Conservation (phyloP, 805 yeast species). For the Candida ficus region DNA sequence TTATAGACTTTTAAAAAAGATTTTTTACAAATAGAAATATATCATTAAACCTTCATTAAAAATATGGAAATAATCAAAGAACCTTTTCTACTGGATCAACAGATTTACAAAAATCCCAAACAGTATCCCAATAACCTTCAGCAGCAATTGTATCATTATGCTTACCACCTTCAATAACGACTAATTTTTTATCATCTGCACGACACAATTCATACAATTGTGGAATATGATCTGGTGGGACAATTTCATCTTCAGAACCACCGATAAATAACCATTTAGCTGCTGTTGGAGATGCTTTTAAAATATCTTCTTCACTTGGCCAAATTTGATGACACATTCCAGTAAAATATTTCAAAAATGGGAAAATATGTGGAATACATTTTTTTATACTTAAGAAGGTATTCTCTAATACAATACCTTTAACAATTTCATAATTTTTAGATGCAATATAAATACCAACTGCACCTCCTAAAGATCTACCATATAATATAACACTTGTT, state of each 20-base stretch:
- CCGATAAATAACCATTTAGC: slow-evolving; percentile 63
- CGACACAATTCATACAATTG: slow-evolving; percentile 48
- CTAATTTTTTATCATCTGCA: slow-evolving; percentile 45
- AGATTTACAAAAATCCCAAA: slow-evolving; percentile 48
- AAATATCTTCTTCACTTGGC: slow-evolving; percentile 67
- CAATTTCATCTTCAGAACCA: slow-evolving; percentile 81
- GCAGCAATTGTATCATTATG: slow-evolving; percentile 84
- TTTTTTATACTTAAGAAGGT: slow-evolving; percentile 76
- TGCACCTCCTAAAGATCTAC: slow-evolving; percentile 93
- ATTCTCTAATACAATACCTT: slow-evolving; percentile 76
- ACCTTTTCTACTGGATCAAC: slow-evolving; percentile 11
- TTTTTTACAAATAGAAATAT: too few species aligned
- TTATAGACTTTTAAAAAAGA: too few species aligned
- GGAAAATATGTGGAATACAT: slow-evolving; percentile 70
- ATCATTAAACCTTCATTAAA: too few species aligned
- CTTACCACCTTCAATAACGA: slow-evolving; percentile 51
- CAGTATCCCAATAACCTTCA: slow-evolving; percentile 70
- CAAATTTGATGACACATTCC: slow-evolving; percentile 72
- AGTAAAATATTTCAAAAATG: slow-evolving; percentile 51
- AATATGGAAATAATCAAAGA: background rate
- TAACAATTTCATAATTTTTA: slow-evolving; percentile 42
- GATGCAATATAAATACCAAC: slow-evolving; percentile 81
- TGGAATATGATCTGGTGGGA: slow-evolving; percentile 83
- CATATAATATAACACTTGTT: slow-evolving; percentile 64
- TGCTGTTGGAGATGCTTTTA: slow-evolving; percentile 41